Conservation (phyloP, 2,329 filamentous ascomycete genomes). For the Exophiala lecanii-corni region DNA sequence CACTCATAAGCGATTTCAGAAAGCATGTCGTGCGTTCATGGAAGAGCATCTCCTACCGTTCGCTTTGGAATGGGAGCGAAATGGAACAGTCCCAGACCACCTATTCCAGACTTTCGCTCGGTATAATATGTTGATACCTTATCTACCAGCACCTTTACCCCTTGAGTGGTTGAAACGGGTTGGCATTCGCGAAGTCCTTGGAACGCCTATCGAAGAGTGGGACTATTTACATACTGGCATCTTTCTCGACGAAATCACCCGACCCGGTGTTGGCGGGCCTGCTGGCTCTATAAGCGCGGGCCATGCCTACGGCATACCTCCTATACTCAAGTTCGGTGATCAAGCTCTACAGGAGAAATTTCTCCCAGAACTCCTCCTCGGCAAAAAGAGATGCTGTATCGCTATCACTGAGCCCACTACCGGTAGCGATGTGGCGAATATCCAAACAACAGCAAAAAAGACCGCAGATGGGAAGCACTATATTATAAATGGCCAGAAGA, state of each 20-base stretch:
- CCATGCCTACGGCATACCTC: slow-evolving; percentile 67
- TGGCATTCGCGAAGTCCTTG: slow-evolving; percentile 62
- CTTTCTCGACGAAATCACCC: slow-evolving; percentile 65
- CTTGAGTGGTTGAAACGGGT: slow-evolving; percentile 61
- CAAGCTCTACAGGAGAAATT: slow-evolving; percentile 58
- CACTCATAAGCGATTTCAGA: slow-evolving; percentile 62
- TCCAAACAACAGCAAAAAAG: slow-evolving; percentile 62
- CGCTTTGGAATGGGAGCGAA: slow-evolving; percentile 65
- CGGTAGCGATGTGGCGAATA: slow-evolving; percentile 68
- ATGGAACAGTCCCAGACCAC: slow-evolving; percentile 57
- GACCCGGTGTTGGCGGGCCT: slow-evolving; percentile 62
- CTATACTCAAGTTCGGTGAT: slow-evolving; percentile 64
- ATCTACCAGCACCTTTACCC: slow-evolving; percentile 63
- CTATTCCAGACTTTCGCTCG: slow-evolving; percentile 61
- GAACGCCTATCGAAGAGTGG: slow-evolving; percentile 65
- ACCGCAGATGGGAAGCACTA: slow-evolving; percentile 60
- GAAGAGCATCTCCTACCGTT: slow-evolving; percentile 57
- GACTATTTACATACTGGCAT: slow-evolving; percentile 67
- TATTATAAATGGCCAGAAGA: slow-evolving; percentile 70
- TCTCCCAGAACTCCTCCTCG: slow-evolving; percentile 62
- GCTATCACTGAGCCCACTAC: slow-evolving; percentile 74
- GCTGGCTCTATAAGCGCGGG: slow-evolving; percentile 55
- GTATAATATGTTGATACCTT: slow-evolving; percentile 64
- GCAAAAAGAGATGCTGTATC: slow-evolving; percentile 64
- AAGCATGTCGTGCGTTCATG: slow-evolving; percentile 61